Conservation (phyloP, 83 land plant species). For the Picea abies region DNA sequence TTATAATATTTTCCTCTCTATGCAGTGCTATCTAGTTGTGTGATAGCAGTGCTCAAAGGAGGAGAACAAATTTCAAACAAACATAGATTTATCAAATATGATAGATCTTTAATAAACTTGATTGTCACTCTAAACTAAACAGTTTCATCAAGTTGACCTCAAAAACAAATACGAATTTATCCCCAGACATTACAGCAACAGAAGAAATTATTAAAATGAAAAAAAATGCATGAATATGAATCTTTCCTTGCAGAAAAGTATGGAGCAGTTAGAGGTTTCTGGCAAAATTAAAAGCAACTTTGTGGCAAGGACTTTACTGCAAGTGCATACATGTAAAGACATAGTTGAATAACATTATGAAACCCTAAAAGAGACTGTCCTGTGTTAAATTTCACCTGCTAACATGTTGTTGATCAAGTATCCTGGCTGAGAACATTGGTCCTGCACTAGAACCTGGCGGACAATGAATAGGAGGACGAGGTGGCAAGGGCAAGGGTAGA, state of each 20-base stretch:
- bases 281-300: not conserved
- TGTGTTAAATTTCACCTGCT: conserved; percentile 33
- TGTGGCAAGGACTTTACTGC: not conserved
- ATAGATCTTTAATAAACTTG: not conserved
- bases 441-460: conserved; percentile 30
- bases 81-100: not conserved
- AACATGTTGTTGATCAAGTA: conserved; percentile 31
- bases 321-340: not conserved
- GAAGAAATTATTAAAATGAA: not conserved
- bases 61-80: not conserved
- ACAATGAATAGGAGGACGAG: conserved; percentile 11
- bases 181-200: not conserved
- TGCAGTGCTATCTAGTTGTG: not conserved
- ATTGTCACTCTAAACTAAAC: not conserved
- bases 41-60: not conserved
- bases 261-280: not conserved
- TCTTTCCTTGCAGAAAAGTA: not conserved
- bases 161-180: not conserved
- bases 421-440: conserved; percentile 24
- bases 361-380: conserved; percentile 1
- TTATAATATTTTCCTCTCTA: not conserved
- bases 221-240: not conserved
- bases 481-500: conserved; percentile 27
- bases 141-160: not conserved
- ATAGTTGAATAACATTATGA: not conserved